phyloP scores from a whole-genome alignment of 75 land plant species.

The Larix kaempferi region DNA sequence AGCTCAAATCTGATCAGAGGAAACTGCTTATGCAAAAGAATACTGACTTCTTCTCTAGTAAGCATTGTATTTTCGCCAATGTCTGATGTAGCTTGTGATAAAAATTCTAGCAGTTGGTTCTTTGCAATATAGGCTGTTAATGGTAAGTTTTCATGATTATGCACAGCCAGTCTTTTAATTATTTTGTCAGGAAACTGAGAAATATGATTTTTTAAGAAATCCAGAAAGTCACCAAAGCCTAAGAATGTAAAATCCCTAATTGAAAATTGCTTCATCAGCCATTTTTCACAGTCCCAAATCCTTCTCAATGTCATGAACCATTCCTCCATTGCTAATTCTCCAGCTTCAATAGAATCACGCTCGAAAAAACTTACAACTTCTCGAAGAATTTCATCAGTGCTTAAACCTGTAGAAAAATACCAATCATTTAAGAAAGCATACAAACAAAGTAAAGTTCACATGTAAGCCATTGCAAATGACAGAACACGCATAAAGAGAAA shows the following conservation, averaged over 20 bases:
- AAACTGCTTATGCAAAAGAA: conserved; percentile 52
- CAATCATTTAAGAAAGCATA: not conserved
- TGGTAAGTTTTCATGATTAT: not conserved
- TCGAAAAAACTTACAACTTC: conserved; percentile 25
- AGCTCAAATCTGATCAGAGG: conserved; percentile 42
- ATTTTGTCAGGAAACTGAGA: conserved; percentile 32
- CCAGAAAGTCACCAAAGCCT: conserved; percentile 54
- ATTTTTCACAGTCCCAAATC: conserved; percentile 35
- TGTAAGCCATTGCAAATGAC: too few species aligned
- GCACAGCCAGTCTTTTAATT: conserved; percentile 8
- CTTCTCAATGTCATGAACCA: conserved; percentile 18
- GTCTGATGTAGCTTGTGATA: conserved; percentile 45
- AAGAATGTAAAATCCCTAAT: conserved; percentile 39
- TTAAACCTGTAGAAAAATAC: conserved; percentile 20
- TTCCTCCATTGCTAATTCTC: conserved; percentile 12
- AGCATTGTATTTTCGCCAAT: conserved; percentile 13
- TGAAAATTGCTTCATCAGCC: conserved; percentile 37
- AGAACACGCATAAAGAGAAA: too few species aligned
- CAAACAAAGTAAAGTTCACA: not conserved
- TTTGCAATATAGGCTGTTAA: conserved; percentile 33
- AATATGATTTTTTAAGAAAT: conserved; percentile 40
- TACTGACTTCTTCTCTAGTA: conserved; percentile 20
- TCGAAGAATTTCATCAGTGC: conserved; percentile 31
- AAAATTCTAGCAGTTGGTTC: conserved; percentile 36
- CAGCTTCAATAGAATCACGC: conserved; percentile 5